Conservation (phyloP, 257 asterid species). For the Plectranthus barbatus region DNA sequence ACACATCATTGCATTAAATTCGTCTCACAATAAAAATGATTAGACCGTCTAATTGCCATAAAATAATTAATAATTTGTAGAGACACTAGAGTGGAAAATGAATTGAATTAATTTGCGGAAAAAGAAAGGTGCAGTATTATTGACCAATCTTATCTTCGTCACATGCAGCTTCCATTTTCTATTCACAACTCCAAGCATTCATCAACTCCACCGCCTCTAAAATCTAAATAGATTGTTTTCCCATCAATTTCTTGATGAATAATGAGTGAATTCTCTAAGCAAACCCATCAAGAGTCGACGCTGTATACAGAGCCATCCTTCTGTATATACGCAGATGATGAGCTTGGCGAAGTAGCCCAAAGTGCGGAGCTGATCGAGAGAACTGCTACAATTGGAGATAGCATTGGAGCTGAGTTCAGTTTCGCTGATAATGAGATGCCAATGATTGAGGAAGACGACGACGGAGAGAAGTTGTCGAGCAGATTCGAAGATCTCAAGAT, state of each 20-base stretch:
- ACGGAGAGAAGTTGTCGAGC: conserved; percentile 15
- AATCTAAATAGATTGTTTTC: not conserved
- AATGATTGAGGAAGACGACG: conserved; percentile 36
- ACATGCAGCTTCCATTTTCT: not conserved
- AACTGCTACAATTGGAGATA: conserved; percentile 24
- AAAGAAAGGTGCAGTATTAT: not conserved
- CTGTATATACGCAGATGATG: conserved; percentile 42
- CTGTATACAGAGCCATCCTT: conserved; percentile 65
- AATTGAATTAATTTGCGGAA: not conserved
- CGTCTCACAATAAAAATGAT: too few species aligned
- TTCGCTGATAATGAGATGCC: conserved; percentile 35
- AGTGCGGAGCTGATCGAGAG: conserved; percentile 15
- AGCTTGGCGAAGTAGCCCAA: conserved; percentile 10
- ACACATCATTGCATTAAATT: too few species aligned
- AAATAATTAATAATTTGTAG: too few species aligned
- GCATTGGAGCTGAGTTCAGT: conserved; percentile 34
- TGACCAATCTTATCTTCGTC: not conserved
- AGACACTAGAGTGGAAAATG: too few species aligned
- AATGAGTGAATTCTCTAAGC: conserved; percentile 9
- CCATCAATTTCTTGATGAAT: not conserved
- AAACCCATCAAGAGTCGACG: conserved; percentile 13
- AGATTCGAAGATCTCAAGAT: conserved; percentile 25
- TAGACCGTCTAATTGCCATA: too few species aligned
- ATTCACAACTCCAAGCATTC: not conserved
- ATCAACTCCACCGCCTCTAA: not conserved